Evolutionary conservation across 169 alveolate genomes (phyloP).

Genomic region (Plasmodium knowlesi): DNA sequence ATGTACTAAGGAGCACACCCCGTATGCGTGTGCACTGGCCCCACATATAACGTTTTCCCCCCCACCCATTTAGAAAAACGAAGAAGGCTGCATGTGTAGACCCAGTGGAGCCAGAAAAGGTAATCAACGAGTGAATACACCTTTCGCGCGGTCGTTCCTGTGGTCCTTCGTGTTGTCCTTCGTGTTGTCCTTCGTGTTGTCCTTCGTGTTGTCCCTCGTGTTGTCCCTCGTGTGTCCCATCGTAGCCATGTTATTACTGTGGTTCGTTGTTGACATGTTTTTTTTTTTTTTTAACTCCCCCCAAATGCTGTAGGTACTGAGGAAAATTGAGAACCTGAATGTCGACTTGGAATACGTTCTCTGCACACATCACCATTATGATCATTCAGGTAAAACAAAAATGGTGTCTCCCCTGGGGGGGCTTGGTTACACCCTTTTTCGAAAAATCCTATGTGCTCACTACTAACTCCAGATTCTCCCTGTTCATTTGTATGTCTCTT

Average conservation of each 20-base stretch:
- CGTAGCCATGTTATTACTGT: not conserved
- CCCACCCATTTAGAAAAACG: slow-evolving; percentile 44
- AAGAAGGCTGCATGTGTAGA: slow-evolving; percentile 86
- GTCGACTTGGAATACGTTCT: slow-evolving; percentile 74
- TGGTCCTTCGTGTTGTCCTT: too few species aligned
- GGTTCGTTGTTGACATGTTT: not conserved
- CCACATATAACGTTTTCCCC: not conserved
- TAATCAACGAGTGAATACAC: not conserved
- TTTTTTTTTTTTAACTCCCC: not conserved
- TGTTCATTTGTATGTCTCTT: not conserved
- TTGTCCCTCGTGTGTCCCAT: too few species aligned
- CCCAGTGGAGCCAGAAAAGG: slow-evolving; percentile 83
- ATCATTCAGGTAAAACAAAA: slow-evolving; percentile 81
- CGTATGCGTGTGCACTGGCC: not conserved
- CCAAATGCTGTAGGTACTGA: not conserved
- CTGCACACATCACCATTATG: slow-evolving; percentile 90
- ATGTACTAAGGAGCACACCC: too few species aligned
- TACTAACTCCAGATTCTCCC: not conserved
- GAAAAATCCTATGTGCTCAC: not conserved
- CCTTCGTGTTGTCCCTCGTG: too few species aligned
- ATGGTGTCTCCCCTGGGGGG: not conserved
- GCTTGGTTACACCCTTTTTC: not conserved
- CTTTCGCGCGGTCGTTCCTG: not conserved
- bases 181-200: too few species aligned
- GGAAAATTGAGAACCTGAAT: slow-evolving; percentile 72